Base-by-base conservation (phyloP, 495 filamentous ascomycete genomes). In the Lasiosphaeria miniovina region DNA sequence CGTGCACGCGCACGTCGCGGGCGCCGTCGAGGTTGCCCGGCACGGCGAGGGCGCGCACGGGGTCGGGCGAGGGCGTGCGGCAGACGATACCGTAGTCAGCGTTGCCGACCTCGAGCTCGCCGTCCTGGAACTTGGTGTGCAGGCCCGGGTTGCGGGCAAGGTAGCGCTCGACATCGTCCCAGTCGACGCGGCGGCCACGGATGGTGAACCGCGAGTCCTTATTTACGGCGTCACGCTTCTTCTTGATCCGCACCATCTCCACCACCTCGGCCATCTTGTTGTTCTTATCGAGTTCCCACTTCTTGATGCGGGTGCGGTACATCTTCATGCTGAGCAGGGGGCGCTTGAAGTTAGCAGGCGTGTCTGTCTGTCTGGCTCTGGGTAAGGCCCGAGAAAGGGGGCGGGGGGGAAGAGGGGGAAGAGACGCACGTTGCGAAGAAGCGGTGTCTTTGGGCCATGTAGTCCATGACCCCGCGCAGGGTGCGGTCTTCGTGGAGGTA, bases 251-350 rank as follows among this genome's bases (percentile, higher is more conserved):
- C 15, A 73, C 60, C 61, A 75, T 74, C 62, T 71, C 63, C 38
- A 67, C 63, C 40, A 71, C 71, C 52, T 77, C 75, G 41, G 61
- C 55, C 7, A 66, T 71, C 59, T 75, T 77, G 52, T 73, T 72
- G 57, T 76, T 75, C 65, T 79, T 79, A 58, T 75, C 74, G 51
- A 75, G 68, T 6, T 69, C 65, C 76, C 76, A 79, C 62, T 75
- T 72, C 56, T 72, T 67, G 53, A 77, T 76, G 6, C 75, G 67
- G 4, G 71, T 72, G 36, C 76, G 74, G 64, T 76, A 79, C 76
- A 77, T 79, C 35, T 75, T 72, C 50, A 67, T 53, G 11, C 75
- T 78, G 36, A 38, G n/a, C 10, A 11, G 52, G n/a, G 48, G 36
- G 31, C n/a, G 49, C 14, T 54, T 43, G 17, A 32, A 7, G 57